These are phyloP conservation scores for Lasiodiplodia hormozganensis DNA, from an alignment of 2,329 filamentous ascomycete species.

Conservation along the genomic window DNA sequence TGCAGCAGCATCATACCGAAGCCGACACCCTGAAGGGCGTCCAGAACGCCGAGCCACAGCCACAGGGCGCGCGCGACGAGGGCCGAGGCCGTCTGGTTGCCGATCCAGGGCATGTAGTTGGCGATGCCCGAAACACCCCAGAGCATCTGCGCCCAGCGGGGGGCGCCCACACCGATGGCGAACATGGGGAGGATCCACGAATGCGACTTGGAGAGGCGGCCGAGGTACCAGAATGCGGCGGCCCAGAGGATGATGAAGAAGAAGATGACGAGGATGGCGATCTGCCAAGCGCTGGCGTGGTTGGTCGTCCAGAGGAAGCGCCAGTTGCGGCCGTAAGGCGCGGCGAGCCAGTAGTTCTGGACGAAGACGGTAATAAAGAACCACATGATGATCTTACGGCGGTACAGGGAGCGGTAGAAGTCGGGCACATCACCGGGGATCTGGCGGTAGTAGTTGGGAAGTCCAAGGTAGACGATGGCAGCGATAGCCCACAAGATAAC, in stretches of 20 bases:
- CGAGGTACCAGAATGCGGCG: conserved; percentile 59
- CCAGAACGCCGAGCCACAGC: conserved; percentile 72
- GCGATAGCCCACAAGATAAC: conserved; percentile 65
- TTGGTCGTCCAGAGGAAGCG: conserved; percentile 66
- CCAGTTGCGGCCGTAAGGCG: conserved; percentile 73
- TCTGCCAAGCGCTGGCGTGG: conserved; percentile 63
- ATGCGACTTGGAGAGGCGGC: conserved; percentile 64
- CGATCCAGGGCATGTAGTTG: conserved; percentile 68
- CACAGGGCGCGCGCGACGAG: conserved; percentile 65
- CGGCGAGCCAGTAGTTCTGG: conserved; percentile 72
- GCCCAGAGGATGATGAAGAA: conserved; percentile 66
- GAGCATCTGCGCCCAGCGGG: conserved; percentile 72
- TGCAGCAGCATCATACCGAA: conserved; percentile 73
- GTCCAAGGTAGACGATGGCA: conserved; percentile 63
- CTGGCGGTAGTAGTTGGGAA: conserved; percentile 72
- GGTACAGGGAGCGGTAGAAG: conserved; percentile 68
- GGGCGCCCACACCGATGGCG: conserved; percentile 69
- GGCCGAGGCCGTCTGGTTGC: conserved; percentile 60
- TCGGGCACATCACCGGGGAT: conserved; percentile 68
- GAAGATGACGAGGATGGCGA: conserved; percentile 62
- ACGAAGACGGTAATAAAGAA: conserved; percentile 69
- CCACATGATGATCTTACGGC: conserved; percentile 71
- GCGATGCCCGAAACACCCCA: conserved; percentile 69
- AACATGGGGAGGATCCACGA: conserved; percentile 73
- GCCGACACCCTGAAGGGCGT: conserved; percentile 69